phyloP scores from a whole-genome alignment of 2,329 filamentous ascomycete genomes.

The Fusarium veterinarium region DNA sequence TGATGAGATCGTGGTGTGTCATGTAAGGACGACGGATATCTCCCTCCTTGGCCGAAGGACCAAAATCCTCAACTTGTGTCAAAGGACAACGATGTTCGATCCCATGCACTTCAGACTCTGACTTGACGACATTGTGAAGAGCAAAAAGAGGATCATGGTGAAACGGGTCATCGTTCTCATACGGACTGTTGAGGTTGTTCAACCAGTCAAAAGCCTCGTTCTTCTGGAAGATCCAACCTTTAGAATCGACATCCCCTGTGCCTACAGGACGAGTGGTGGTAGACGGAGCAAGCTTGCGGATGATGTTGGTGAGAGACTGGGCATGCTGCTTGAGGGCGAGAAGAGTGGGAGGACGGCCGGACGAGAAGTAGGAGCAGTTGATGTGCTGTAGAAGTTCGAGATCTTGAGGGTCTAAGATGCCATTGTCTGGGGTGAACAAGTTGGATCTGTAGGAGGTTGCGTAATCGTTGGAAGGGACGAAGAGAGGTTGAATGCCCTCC shows the following conservation, averaged over 20 bases:
- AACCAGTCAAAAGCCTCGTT: conserved; percentile 69
- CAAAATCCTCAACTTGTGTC: conserved; percentile 40
- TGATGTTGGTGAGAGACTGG: conserved; percentile 66
- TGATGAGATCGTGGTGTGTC: conserved; percentile 61
- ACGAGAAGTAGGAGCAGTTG: conserved; percentile 70
- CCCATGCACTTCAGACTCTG: conserved; percentile 55
- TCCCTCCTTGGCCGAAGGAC: conserved; percentile 29
- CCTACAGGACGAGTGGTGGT: conserved; percentile 40
- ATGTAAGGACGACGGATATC: conserved; percentile 52
- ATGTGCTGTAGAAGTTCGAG: conserved; percentile 54
- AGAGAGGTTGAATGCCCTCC: background rate
- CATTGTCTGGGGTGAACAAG: conserved; percentile 39
- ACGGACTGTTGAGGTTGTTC: conserved; percentile 60
- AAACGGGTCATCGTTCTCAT: conserved; percentile 59
- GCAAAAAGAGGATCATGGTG: conserved; percentile 61
- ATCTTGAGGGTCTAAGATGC: conserved; percentile 36
- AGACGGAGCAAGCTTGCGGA: conserved; percentile 59
- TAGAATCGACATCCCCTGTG: conserved; percentile 29
- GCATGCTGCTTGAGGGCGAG: conserved; percentile 69
- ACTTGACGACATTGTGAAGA: conserved; percentile 59
- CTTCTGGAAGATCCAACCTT: conserved; percentile 52
- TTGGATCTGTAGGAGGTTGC: conserved; percentile 44
- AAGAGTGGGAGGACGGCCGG: conserved; percentile 64
- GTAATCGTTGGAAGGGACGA: conserved; percentile 44
- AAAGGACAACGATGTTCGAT: conserved; percentile 61